Percentiles rank a stretch among this genome's conserved stretches.
phyloP scores from a whole-genome alignment of 129 eudicot genomes.

The Centella asiatica region DNA sequence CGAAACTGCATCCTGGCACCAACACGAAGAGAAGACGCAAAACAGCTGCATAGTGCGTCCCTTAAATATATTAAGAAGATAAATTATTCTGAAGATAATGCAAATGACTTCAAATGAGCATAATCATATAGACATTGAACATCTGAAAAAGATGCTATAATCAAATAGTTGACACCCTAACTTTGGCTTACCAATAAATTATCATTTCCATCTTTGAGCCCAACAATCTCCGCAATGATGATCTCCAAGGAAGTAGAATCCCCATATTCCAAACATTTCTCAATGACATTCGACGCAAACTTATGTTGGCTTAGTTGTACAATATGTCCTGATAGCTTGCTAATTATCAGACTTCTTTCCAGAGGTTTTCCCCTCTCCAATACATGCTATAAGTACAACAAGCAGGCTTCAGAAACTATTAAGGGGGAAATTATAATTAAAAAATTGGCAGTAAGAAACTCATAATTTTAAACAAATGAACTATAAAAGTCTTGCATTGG shows the following conservation, averaged over 20 bases:
- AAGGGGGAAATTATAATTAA: not conserved
- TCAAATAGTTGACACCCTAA: not conserved
- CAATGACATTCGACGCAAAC: conserved; percentile 70
- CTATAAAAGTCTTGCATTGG: too few species aligned
- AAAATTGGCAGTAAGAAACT: not conserved
- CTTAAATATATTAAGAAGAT: not conserved
- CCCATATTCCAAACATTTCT: conserved; percentile 63
- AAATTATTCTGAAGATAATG: too few species aligned
- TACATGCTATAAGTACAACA: conserved; percentile 40
- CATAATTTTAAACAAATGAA: not conserved
- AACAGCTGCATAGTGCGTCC: not conserved
- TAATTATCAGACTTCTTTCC: conserved; percentile 50
- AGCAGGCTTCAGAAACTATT: conserved; percentile 7
- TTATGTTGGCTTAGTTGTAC: conserved; percentile 69
- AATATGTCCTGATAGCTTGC: conserved; percentile 37
- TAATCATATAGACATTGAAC: not conserved
- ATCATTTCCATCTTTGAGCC: conserved; percentile 47
- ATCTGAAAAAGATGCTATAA: not conserved
- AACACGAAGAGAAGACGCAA: not conserved
- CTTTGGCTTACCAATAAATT: conserved; percentile 51
- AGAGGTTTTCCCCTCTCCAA: conserved; percentile 50
- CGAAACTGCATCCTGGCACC: not conserved
- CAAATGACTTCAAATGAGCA: not conserved
- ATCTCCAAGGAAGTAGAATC: conserved; percentile 43
- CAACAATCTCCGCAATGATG: conserved; percentile 60